Evolutionary conservation across 2,329 filamentous ascomycete genomes (phyloP).

Genomic region (Colletotrichum aenigma): DNA sequence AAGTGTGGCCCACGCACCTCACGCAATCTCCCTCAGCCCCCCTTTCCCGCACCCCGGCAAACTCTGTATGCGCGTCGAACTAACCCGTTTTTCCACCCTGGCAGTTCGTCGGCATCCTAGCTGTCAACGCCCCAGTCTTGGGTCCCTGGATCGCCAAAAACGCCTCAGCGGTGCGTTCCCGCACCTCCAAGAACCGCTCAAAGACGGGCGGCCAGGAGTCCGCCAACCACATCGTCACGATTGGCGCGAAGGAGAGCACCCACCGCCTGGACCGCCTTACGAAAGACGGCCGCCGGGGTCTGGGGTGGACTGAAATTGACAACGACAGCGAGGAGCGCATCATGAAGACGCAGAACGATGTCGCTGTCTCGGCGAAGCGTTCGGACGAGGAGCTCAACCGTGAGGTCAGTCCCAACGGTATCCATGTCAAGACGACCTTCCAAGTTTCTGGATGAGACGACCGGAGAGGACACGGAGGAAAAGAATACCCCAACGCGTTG

Average conservation of each 20-base stretch:
- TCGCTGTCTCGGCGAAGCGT: not conserved
- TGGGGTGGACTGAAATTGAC: conserved; percentile 25
- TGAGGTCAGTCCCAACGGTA: not conserved
- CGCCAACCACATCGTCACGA: conserved; percentile 22
- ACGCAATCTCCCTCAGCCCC: not conserved
- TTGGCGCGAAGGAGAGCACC: conserved; percentile 18
- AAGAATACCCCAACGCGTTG: not conserved
- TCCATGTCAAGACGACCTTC: conserved; percentile 4
- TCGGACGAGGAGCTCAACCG: not conserved
- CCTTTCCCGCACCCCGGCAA: not conserved
- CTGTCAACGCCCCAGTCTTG: conserved; percentile 26
- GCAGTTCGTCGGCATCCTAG: conserved; percentile 27
- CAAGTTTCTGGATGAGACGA: not conserved
- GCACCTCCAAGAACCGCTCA: conserved; percentile 4
- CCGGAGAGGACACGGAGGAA: not conserved
- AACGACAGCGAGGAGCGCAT: conserved; percentile 25
- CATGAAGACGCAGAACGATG: conserved; percentile 3
- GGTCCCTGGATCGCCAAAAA: conserved; percentile 27
- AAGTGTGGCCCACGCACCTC: conserved; percentile 1
- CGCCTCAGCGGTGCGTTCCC: conserved; percentile 13
- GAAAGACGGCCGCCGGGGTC: conserved; percentile 18
- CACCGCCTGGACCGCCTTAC: conserved; percentile 19
- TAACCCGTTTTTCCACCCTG: not conserved
- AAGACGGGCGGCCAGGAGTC: conserved; percentile 5
- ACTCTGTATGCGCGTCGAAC: not conserved